Percentiles rank a stretch among this genome's conserved stretches.
Conservation (phyloP, 345 rosid species). For the Erucastrum elatum region DNA sequence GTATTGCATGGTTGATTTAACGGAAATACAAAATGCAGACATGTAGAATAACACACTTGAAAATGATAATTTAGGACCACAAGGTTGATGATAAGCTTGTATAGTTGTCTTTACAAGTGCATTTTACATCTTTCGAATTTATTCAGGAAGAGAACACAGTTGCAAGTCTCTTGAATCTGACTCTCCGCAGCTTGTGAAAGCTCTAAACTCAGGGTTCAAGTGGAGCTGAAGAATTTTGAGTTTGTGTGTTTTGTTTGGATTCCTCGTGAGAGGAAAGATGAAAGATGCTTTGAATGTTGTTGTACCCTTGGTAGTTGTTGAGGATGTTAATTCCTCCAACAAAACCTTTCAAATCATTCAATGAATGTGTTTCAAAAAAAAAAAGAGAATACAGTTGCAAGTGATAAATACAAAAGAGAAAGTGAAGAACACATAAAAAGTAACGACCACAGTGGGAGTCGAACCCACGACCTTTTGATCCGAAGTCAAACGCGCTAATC, state of each 20-base stretch:
- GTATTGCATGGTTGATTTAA: background rate
- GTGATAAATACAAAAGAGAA: background rate
- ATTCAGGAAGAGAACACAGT: background rate
- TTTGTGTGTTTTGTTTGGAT: too few species aligned
- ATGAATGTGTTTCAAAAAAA: background rate
- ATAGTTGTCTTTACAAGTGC: background rate
- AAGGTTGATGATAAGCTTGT: background rate
- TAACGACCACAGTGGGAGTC: constrained; percentile 88
- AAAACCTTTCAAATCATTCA: too few species aligned
- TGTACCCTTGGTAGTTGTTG: too few species aligned
- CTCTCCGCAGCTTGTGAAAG: too few species aligned
- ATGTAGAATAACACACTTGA: background rate
- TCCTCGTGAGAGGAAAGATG: too few species aligned
- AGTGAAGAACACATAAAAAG: too few species aligned
- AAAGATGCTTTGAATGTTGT: too few species aligned
- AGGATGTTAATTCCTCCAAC: too few species aligned
- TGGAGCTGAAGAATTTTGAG: too few species aligned
- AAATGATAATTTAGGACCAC: background rate
- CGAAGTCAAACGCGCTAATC: constrained; percentile 98
- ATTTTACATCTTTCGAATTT: background rate
- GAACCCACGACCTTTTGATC: constrained; percentile 89
- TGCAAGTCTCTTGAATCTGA: background rate
- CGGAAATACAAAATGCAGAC: background rate
- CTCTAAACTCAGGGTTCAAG: too few species aligned
- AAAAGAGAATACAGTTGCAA: background rate